Evolutionary conservation across 2,329 filamentous ascomycete species (phyloP).

Genomic region (Curvularia spicifera): DNA sequence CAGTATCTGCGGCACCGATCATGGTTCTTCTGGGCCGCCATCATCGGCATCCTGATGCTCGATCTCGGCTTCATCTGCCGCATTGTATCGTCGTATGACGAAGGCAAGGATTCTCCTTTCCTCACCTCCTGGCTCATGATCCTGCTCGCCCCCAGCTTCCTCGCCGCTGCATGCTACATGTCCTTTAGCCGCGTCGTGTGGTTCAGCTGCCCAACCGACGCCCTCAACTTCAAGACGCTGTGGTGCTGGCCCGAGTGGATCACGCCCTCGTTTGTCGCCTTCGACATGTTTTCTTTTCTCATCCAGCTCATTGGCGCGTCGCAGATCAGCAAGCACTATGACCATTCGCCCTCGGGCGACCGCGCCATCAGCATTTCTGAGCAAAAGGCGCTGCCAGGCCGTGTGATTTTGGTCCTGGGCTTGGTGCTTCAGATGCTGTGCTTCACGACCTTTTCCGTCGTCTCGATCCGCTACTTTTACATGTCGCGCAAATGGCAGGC

Average conservation of each 20-base stretch:
- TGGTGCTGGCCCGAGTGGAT: slow-evolving; percentile 54
- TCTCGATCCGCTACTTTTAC: slow-evolving; percentile 45
- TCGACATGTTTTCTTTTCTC: slow-evolving; percentile 58
- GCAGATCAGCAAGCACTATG: slow-evolving; percentile 49
- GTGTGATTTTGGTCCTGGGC: slow-evolving; percentile 53
- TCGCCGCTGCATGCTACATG: slow-evolving; percentile 60
- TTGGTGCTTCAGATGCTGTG: slow-evolving; percentile 59
- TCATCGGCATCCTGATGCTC: slow-evolving; percentile 52
- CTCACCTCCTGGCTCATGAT: slow-evolving; percentile 55
- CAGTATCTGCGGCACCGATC: slow-evolving; percentile 45
- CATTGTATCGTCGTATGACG: slow-evolving; percentile 49
- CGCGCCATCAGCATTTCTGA: slow-evolving; percentile 50
- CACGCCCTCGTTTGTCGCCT: slow-evolving; percentile 57
- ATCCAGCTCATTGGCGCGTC: slow-evolving; percentile 55
- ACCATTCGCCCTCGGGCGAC: slow-evolving; percentile 44
- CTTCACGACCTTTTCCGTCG: slow-evolving; percentile 58
- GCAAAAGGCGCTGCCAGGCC: slow-evolving; percentile 36
- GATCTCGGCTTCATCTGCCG: slow-evolving; percentile 61
- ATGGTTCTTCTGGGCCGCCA: slow-evolving; percentile 48
- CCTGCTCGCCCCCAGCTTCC: slow-evolving; percentile 57
- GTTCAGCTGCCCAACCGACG: slow-evolving; percentile 47
- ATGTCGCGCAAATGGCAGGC: slow-evolving; percentile 40
- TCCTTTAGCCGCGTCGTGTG: slow-evolving; percentile 56
- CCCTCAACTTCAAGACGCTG: slow-evolving; percentile 51
- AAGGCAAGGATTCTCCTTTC: slow-evolving; percentile 43